Evolutionary conservation across 805 yeast genomes (phyloP).

Genomic region (Jamesozyma piceae): DNA sequence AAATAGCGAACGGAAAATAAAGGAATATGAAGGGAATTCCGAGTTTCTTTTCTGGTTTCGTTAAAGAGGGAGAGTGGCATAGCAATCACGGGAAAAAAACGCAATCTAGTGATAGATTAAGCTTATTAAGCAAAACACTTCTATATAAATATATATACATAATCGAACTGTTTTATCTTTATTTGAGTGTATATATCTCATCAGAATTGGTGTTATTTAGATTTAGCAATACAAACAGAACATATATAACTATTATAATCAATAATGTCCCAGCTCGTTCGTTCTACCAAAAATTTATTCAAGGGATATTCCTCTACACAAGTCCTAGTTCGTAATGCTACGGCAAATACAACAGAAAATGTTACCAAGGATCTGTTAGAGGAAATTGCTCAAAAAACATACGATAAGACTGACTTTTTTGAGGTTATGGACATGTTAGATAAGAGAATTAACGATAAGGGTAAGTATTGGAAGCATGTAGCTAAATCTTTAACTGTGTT

Average conservation of each 20-base stretch:
- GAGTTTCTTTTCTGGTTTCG: no score
- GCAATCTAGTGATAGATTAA: no score
- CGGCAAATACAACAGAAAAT: constrained; percentile 77
- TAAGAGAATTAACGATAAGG: constrained; percentile 86
- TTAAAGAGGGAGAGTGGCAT: no score
- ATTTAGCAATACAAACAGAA: no score
- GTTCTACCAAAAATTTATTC: constrained; percentile 66
- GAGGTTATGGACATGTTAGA: constrained; percentile 94
- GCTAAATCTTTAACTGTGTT: constrained; percentile 81
- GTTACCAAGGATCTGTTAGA: constrained; percentile 83
- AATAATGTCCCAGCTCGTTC: constrained; percentile 40
- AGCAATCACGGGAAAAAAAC: no score
- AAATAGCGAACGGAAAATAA: no score
- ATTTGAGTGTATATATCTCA: no score
- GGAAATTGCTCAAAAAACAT: constrained; percentile 68
- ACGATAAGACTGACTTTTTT: constrained; percentile 61
- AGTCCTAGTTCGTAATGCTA: constrained; percentile 82
- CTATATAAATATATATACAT: no score
- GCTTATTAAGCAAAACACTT: no score
- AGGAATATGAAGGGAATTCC: no score
- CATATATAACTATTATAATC: not conserved
- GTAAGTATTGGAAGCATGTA: constrained; percentile 95
- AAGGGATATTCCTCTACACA: constrained; percentile 84
- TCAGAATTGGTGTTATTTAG: no score
- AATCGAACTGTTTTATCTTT: no score